These are phyloP conservation scores for Cystobasidium slooffiae DNA, from an alignment of 1,284 basidiomycete genomes.

Conservation along the genomic window DNA sequence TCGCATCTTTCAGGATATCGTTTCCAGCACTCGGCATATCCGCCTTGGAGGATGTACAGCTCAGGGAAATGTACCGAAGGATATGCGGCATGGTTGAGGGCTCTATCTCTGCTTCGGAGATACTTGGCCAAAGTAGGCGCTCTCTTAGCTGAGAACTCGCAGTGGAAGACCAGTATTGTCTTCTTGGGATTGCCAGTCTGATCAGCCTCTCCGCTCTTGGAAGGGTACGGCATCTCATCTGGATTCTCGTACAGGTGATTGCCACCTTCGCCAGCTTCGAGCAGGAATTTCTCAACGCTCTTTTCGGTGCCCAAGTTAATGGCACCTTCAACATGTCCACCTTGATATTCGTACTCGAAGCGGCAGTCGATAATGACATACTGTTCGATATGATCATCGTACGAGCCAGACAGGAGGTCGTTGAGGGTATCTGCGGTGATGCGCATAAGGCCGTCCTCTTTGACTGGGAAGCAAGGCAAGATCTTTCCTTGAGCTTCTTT, in stretches of 20 bases:
- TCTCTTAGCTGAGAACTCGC: conserved; percentile 93
- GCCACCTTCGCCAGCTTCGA: conserved; percentile 60
- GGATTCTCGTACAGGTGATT: conserved; percentile 47
- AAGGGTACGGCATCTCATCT: conserved; percentile 69
- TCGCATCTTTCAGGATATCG: conserved; percentile 71
- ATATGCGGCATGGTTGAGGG: conserved; percentile 82
- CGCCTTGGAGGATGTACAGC: conserved; percentile 94
- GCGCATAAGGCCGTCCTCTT: conserved; percentile 93
- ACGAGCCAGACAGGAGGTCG: conserved; percentile 73
- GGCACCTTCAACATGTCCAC: conserved; percentile 90
- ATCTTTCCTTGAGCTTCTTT: conserved; percentile 84
- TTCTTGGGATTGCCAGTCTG: conserved; percentile 63
- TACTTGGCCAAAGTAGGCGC: conserved; percentile 97
- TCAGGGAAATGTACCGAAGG: conserved; percentile 95
- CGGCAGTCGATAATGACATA: conserved; percentile 92
- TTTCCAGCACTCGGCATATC: conserved; percentile 86
- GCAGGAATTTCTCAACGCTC: conserved; percentile 78
- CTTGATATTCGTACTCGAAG: conserved; percentile 94
- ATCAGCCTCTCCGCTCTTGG: conserved; percentile 73
- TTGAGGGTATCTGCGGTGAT: conserved; percentile 81
- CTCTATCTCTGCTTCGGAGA: conserved; percentile 85
- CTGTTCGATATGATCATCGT: conserved; percentile 66
- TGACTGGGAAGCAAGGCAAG: conserved; percentile 88
- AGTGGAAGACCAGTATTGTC: conserved; percentile 92
- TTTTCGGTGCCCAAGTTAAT: conserved; percentile 86